Conservation (phyloP, 1,284 basidiomycete species). For the Papiliotrema flavescens region DNA sequence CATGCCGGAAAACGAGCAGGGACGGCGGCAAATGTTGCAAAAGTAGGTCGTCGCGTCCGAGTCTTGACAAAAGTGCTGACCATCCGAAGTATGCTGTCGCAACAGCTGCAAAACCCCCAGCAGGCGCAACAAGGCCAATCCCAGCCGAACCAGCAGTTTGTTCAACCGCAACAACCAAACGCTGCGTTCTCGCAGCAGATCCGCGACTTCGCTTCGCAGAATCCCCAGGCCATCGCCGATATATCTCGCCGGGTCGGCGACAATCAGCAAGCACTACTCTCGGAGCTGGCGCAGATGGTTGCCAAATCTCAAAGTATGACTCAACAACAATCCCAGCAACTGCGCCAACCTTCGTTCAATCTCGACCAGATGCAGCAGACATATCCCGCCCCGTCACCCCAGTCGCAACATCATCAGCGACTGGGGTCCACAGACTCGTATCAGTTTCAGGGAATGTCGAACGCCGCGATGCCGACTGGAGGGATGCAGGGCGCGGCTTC, state of each 20-base stretch:
- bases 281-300: neutral
- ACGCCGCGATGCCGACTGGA: neutral
- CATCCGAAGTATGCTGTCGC: conserved; percentile 9
- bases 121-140: neutral
- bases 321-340: neutral
- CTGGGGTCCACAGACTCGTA: conserved; percentile 1
- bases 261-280: neutral
- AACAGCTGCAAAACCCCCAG: conserved; percentile 1
- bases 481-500: neutral
- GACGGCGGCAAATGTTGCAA: conserved; percentile 9
- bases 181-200: neutral
- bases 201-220: neutral
- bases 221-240: neutral
- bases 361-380: neutral
- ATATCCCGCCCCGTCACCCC: neutral
- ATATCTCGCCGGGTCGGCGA: neutral
- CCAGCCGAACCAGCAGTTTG: neutral
- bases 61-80: too few species aligned
- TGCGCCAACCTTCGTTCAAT: neutral
- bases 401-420: conserved; percentile 2
- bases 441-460: conserved; percentile 1
- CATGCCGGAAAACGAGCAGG: conserved; percentile 6
- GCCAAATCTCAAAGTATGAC: neutral
- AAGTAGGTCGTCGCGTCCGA: conserved; percentile 1
- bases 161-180: conserved; percentile 1